Evolutionary conservation across 495 filamentous ascomycete genomes (phyloP), one percentile per base, ranked within the genome.

Genomic region (Massariosphaeria phaeospora): DNA sequence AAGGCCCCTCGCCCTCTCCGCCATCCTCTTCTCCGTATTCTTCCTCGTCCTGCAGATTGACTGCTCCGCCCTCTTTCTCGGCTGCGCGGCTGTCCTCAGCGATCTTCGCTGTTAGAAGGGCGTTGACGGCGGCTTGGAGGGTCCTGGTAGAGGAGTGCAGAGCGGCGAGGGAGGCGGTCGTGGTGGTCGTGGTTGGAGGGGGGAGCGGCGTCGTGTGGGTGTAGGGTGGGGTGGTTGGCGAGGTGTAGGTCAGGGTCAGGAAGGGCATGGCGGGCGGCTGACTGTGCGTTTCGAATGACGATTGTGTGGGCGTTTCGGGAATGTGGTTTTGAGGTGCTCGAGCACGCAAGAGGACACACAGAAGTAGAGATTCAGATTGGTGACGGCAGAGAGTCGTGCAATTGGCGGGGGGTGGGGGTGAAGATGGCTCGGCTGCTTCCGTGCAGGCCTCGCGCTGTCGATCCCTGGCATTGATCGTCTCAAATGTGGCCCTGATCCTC

Each of bases 21-120:
- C 75, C 80, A 62, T 94, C 88, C 70, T 91, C 88, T 31, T 84
- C 90, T 62, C 93, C 94, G 56, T 86, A 86, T 55, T 89, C 89
- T 57, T 94, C 91, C 65, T 90, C 89, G 2, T 75, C 78, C 15
- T 71, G 64, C 31, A 76, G 68, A n/a, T 73, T 70, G 1, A 49
- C 65, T 41, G 69, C 68, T 27, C 3, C 59, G 54, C 2, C 23
- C 57, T 39, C 27, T 11, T 38, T 62, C 45, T 23, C 75, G 25
- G 46, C 61, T 3, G 54, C 61, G 3, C 60, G 64, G 77, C 89
- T 91, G 62, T 96, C 93, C 59, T 88, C 84, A 48, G 91, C 89
- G 91, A 98, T 98, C 33, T 83, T 80, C 56, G 73, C 70, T 20
- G 93, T 98, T 56, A 98, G 75, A 65, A 90, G 88, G 26, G 70